These are phyloP conservation scores for Roridomyces roridus DNA, from an alignment of 768 basidiomycete genomes.

Conservation along the genomic window DNA sequence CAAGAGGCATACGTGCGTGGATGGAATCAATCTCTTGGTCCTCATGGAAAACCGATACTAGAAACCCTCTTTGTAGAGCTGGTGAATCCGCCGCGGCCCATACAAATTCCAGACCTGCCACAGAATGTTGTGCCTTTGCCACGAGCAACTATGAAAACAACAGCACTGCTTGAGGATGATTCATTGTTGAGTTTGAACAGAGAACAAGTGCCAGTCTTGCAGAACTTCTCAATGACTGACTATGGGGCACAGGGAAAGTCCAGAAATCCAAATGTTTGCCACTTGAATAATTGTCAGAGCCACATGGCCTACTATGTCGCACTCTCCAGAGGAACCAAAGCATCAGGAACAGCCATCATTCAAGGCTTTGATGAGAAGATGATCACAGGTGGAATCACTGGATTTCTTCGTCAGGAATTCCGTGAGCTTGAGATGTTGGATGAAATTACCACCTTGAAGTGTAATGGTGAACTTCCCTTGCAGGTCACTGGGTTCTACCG, in stretches of 20 bases:
- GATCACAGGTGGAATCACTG: constrained; percentile 32
- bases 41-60: not conserved
- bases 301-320: constrained; percentile 39
- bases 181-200: not conserved
- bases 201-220: not conserved
- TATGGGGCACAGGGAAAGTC: constrained; percentile 3
- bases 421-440: constrained; percentile 40
- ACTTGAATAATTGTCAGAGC: constrained; percentile 26
- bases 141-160: not conserved
- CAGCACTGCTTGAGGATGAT: constrained; percentile 8
- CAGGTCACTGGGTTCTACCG: constrained; percentile 12
- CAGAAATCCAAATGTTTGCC: not conserved
- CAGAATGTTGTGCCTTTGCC: constrained; percentile 38
- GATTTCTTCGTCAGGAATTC: constrained; percentile 39
- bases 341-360: constrained; percentile 31
- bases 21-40: constrained; percentile 23
- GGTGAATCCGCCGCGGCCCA: constrained; percentile 26
- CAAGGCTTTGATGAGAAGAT: constrained; percentile 30
- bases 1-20: constrained; percentile 35
- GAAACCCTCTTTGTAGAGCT: constrained; percentile 28
- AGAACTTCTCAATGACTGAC: not conserved
- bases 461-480: constrained; percentile 23
- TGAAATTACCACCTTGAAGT: constrained; percentile 36
- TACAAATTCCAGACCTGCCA: constrained; percentile 33
- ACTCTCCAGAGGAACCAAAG: constrained; percentile 32